phyloP scores from a whole-genome alignment of 2,329 filamentous ascomycete species.

The Zarea fungicola region DNA sequence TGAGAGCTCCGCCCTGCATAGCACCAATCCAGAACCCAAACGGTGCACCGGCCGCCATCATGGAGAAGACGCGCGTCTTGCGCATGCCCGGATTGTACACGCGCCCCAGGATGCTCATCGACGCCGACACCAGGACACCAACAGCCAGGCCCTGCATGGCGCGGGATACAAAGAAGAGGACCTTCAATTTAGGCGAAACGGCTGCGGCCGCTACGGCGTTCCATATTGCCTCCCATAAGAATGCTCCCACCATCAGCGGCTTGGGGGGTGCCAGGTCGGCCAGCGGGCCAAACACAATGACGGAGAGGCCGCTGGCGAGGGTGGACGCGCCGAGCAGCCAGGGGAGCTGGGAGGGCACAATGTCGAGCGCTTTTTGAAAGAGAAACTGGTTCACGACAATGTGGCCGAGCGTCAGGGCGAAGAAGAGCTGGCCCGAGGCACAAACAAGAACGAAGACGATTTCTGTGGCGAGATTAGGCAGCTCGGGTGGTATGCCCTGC shows the following conservation, averaged over 20 bases:
- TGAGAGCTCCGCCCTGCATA: conserved; percentile 11
- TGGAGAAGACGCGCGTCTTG: conserved; percentile 12
- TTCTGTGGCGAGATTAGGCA: conserved; percentile 10
- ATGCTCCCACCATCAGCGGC: conserved; percentile 14
- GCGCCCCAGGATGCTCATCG: conserved; percentile 13
- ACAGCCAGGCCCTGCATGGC: conserved; percentile 13
- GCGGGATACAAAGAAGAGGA: conserved; percentile 11
- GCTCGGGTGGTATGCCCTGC: conserved; percentile 12
- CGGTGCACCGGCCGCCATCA: conserved; percentile 12
- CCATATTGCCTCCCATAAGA: conserved; percentile 13
- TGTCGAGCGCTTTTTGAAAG: conserved; percentile 10
- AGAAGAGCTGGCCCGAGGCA: conserved; percentile 11
- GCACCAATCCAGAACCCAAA: conserved; percentile 13
- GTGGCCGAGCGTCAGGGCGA: conserved; percentile 12
- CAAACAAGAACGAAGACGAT: conserved; percentile 14
- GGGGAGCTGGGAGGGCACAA: conserved; percentile 11
- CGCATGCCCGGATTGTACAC: conserved; percentile 13
- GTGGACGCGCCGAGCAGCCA: conserved; percentile 13
- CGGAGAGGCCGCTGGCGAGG: conserved; percentile 13
- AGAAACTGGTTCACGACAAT: conserved; percentile 12
- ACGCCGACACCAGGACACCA: conserved; percentile 12
- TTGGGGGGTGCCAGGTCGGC: conserved; percentile 14
- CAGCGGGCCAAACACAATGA: conserved; percentile 13
- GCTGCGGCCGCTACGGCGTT: conserved; percentile 9
- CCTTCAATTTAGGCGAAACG: conserved; percentile 8